phyloP scores from a whole-genome alignment of 176 grass and related monocot genomes.

The Aegilops speltoides region DNA sequence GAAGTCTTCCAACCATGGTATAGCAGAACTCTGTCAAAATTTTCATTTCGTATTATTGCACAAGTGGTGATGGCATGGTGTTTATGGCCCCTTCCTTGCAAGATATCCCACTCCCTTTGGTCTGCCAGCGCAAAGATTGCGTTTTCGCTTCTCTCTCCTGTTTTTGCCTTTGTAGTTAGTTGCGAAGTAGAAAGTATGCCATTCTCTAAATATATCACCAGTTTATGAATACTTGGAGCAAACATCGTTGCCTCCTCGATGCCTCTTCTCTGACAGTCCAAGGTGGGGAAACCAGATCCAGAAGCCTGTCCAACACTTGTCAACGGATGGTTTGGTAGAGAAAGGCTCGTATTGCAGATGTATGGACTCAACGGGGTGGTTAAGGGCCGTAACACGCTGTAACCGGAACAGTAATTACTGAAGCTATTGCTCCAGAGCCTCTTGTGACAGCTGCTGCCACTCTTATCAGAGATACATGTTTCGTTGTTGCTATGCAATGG shows the following conservation, averaged over 20 bases:
- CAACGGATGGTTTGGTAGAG: not conserved
- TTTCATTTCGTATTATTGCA: conserved; percentile 40
- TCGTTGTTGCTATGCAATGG: not conserved
- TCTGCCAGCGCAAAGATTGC: not conserved
- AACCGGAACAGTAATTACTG: not conserved
- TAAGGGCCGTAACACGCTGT: not conserved
- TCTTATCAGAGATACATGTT: not conserved
- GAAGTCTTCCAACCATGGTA: not conserved
- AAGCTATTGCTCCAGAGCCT: not conserved
- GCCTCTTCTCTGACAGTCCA: conserved; percentile 34
- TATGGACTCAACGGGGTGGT: not conserved
- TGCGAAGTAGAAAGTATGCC: conserved; percentile 11
- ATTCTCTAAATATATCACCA: conserved; percentile 28
- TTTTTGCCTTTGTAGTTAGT: not conserved
- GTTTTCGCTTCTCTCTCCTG: conserved; percentile 16
- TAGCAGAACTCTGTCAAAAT: conserved; percentile 53
- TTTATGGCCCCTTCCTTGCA: conserved; percentile 40
- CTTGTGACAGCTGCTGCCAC: not conserved
- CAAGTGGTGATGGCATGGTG: conserved; percentile 42
- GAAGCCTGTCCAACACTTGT: not conserved
- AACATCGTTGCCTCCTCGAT: conserved; percentile 51
- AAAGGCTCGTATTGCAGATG: not conserved
- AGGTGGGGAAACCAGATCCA: not conserved
- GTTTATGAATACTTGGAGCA: conserved; percentile 38
- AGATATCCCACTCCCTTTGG: conserved; percentile 27